phyloP scores from a whole-genome alignment of 1,284 basidiomycete species.

The Tilletia walkeri region DNA sequence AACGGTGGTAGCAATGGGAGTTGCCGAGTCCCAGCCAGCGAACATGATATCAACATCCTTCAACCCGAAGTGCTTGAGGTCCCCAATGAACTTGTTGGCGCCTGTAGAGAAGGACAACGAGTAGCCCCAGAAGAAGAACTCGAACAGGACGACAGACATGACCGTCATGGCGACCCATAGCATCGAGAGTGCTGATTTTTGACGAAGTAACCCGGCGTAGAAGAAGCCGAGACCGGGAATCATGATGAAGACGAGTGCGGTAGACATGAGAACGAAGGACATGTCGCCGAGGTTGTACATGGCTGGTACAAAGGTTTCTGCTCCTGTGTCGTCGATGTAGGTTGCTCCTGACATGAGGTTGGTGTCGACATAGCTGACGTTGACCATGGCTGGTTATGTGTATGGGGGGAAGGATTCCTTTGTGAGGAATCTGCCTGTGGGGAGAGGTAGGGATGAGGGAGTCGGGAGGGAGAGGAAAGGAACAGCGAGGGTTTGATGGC shows the following conservation, averaged over 20 bases:
- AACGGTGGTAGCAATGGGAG: conserved; percentile 4
- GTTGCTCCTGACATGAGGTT: conserved; percentile 8
- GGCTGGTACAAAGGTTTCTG: conserved; percentile 31
- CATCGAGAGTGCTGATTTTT: conserved; percentile 91
- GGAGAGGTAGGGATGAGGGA: too few relatives aligned
- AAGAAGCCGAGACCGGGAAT: conserved; percentile 70
- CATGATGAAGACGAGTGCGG: conserved; percentile 79
- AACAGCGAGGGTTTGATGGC: too few relatives aligned
- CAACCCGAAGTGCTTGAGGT: conserved; percentile 73
- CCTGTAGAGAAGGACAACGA: conserved; percentile 58
- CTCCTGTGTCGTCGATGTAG: conserved; percentile 37
- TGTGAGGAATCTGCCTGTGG: too few relatives aligned
- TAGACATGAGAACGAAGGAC: conserved; percentile 58
- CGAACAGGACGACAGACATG: conserved; percentile 71
- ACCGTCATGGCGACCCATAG: conserved; percentile 79
- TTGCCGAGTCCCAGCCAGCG: conserved; percentile 56
- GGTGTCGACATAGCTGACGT: conserved; percentile 17
- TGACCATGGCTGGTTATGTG: neutral
- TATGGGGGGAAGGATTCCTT: too few relatives aligned
- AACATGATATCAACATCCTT: conserved; percentile 75
- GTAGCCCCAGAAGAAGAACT: conserved; percentile 59
- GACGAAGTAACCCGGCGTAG: conserved; percentile 76
- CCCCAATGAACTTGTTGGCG: conserved; percentile 59
- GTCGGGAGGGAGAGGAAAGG: too few relatives aligned
- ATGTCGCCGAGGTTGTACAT: conserved; percentile 62